Percentiles rank a stretch among this genome's conserved stretches.
These are phyloP conservation scores for Kwoniella europaea DNA, from an alignment of 768 basidiomycete genomes.

Conservation along the genomic window DNA sequence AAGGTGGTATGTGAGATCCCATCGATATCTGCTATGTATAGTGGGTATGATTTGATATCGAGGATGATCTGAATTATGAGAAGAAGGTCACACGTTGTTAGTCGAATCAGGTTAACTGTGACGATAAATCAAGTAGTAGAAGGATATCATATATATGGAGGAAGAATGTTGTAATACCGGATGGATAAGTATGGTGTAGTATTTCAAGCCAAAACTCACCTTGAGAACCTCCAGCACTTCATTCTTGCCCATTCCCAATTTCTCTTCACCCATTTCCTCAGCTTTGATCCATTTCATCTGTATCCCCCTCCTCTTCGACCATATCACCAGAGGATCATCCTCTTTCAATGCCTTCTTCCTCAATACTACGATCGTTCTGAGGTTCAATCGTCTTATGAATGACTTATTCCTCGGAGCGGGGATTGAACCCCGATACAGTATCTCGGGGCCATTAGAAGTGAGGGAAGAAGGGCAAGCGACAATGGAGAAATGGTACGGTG, in stretches of 20 bases:
- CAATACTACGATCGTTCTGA: slow-evolving; percentile 40
- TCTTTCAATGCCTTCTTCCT: slow-evolving; percentile 38
- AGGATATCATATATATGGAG: no score
- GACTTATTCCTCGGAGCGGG: slow-evolving; percentile 42
- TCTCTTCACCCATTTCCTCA: slow-evolving; percentile 47
- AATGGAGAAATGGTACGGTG: slow-evolving; percentile 49
- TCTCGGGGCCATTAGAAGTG: slow-evolving; percentile 8
- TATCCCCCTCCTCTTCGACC: slow-evolving; percentile 35
- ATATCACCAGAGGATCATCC: slow-evolving; percentile 27
- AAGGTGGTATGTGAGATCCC: slow-evolving; percentile 54
- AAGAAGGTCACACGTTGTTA: background rate
- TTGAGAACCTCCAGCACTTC: slow-evolving; percentile 49
- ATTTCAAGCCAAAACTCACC: slow-evolving; percentile 22
- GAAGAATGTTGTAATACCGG: no score
- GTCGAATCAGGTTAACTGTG: background rate
- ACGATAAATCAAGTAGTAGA: no score
- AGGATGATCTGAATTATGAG: slow-evolving; percentile 33
- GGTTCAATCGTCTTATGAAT: slow-evolving; percentile 32
- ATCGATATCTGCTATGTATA: slow-evolving; percentile 51
- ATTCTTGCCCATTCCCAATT: slow-evolving; percentile 43
- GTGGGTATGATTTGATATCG: slow-evolving; percentile 39
- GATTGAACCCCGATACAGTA: slow-evolving; percentile 46
- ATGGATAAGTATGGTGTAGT: background rate
- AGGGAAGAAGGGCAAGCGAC: slow-evolving; percentile 26
- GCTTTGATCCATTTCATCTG: slow-evolving; percentile 48